These are phyloP conservation scores for Tephrocybe sp. DNA, from an alignment of 768 basidiomycete genomes.

Conservation along the genomic window DNA sequence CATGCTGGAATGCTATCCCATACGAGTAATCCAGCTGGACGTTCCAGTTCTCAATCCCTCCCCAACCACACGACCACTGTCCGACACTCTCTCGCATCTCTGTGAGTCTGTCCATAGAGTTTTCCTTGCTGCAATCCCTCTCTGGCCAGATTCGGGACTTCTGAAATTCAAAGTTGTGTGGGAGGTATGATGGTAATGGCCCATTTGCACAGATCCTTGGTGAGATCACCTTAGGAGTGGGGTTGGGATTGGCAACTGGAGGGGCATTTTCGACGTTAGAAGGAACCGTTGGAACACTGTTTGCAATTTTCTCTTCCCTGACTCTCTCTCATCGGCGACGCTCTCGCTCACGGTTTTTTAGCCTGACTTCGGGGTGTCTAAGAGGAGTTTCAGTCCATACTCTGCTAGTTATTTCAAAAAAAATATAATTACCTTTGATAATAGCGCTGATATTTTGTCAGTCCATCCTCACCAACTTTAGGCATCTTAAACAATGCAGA, in stretches of 20 bases:
- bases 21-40: not conserved
- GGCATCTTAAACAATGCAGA: too few species aligned
- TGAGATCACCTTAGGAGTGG: too few species aligned
- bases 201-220: not conserved
- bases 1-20: not conserved
- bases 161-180: not conserved
- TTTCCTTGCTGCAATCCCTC: not conserved
- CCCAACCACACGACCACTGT: not conserved
- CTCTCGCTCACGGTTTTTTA: not conserved
- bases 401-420: not conserved
- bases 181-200: not conserved
- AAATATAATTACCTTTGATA: not conserved
- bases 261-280: not conserved
- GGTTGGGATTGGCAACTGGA: not conserved
- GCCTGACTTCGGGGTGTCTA: slow-evolving; percentile 5
- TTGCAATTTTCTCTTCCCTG: not conserved
- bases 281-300: not conserved
- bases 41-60: not conserved
- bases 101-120: not conserved
- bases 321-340: not conserved
- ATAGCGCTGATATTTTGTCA: slow-evolving; percentile 4
- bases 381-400: too few species aligned
- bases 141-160: not conserved
- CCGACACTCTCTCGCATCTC: not conserved
- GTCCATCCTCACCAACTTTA: too few species aligned